Base-by-base conservation (phyloP, 352 stramenopile species). In the Phytopythium sindhum region DNA sequence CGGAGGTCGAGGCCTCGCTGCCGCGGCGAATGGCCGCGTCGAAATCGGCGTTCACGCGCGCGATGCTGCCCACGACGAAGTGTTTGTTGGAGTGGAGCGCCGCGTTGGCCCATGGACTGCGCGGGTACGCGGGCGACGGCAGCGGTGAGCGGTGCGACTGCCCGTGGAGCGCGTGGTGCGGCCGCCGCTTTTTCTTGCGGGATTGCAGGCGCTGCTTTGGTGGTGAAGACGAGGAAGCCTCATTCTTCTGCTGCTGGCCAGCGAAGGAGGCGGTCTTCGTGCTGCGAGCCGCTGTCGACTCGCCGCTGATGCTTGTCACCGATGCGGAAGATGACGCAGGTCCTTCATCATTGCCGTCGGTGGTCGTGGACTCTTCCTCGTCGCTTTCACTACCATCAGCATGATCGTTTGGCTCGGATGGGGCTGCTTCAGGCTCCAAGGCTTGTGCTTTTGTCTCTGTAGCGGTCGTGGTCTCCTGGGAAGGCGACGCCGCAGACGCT, bases 181-280 rank as follows among this genome's bases (percentile, higher is more conserved):
- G 64, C 42, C 64, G 69, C 28, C 70, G 67, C 61, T 74, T 77
- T 45, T 73, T 80, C 64, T 69, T 74, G 26, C 26, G 14, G 15
- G 26, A 21, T 21, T 2, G 31, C 15, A n/a, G 21, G 1, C 26
- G 50, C 15, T 39, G 50, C 50, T 39, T 56, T 1, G 28, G 1
- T 7, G 31, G 6, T 7, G 47, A n/a, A 33, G 47, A 35, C 50
- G 26, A 11, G 19, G 42, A 4, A 7, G 41, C 4, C 33, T 28
- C 3, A 8, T 28, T 42, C 19, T 24, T 6, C 14, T 45, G 15
- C 39, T 45, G 39, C 33, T 39, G 33, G 7, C 14, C 33, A 15
- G 39, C 42, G 42, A 48, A 24, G 19, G 19, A 26, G 7, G 42
- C 42, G 42, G 19, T 6, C 42, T 48, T 48, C 19, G 21, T 5